These are phyloP conservation scores for Beta vulgaris DNA, from an alignment of 148 eudicot species.

Conservation along the genomic window DNA sequence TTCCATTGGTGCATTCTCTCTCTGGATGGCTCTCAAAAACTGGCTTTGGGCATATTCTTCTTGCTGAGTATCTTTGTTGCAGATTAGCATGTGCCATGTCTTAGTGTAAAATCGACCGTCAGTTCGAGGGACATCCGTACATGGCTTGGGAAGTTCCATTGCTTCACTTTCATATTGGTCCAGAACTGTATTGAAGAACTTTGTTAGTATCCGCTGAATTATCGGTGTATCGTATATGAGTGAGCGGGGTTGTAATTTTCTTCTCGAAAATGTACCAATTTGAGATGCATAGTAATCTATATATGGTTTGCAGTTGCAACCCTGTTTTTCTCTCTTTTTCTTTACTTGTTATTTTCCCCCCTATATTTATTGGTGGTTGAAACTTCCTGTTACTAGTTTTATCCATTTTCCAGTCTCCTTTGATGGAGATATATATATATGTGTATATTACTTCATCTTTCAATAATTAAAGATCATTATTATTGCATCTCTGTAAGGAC, in stretches of 20 bases:
- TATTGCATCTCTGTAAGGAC: no score
- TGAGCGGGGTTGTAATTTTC: conserved; percentile 25
- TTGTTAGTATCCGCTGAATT: not conserved
- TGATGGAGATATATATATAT: no score
- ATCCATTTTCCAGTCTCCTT: not conserved
- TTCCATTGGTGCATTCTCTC: not conserved
- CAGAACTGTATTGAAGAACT: conserved; percentile 5
- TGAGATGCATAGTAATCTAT: not conserved
- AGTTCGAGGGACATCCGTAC: no score
- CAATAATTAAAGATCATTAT: no score
- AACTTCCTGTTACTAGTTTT: not conserved
- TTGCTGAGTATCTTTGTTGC: not conserved
- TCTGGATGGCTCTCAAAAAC: not conserved
- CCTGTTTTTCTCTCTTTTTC: not conserved
- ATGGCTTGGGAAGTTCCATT: not conserved
- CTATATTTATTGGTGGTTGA: not conserved
- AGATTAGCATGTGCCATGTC: not conserved
- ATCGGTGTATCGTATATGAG: not conserved
- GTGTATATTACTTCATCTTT: no score
- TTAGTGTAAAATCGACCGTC: not conserved
- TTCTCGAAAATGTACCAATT: conserved; percentile 26
- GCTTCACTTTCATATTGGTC: conserved; percentile 1
- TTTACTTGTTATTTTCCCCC: not conserved
- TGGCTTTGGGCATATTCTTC: not conserved
- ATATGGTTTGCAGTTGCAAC: conserved; percentile 1